Conservation (phyloP, 192 early-diverging fungal species). For the Entomortierella lignicola region DNA sequence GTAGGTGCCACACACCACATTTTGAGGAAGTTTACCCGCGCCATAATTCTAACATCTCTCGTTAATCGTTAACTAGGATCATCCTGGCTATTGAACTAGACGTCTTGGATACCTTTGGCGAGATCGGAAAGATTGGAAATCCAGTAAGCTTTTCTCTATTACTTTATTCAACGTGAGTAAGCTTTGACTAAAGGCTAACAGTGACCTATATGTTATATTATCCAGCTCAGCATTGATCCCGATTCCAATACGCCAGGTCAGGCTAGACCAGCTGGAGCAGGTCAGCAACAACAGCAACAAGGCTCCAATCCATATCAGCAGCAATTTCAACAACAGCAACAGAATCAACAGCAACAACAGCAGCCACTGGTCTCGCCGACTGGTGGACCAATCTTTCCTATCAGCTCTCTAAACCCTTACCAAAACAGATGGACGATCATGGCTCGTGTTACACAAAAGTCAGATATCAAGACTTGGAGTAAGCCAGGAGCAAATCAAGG, state of each 20-base stretch:
- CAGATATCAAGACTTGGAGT: slow-evolving; percentile 82
- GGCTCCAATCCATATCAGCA: slow-evolving; percentile 23
- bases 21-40: neutral
- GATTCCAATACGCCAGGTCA: neutral
- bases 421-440: slow-evolving; percentile 88
- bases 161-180: too few species aligned
- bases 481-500: slow-evolving; percentile 80
- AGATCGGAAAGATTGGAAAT: slow-evolving; percentile 34
- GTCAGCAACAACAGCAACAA: slow-evolving; percentile 46
- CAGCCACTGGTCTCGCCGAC: slow-evolving; percentile 16
- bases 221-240: slow-evolving; percentile 4
- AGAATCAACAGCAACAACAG: slow-evolving; percentile 23
- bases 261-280: slow-evolving; percentile 10
- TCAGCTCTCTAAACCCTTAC: slow-evolving; percentile 52
- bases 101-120: slow-evolving; percentile 48
- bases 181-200: too few species aligned
- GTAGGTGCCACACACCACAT: slow-evolving; percentile 25
- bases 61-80: slow-evolving; percentile 17
- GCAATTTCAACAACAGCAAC: slow-evolving; percentile 16
- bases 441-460: slow-evolving; percentile 89
- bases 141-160: slow-evolving; percentile 8
- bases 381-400: slow-evolving; percentile 32
- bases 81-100: slow-evolving; percentile 60
- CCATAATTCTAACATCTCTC: neutral
- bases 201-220: neutral